A percentile compares a stretch with the other conserved stretches of the same genome.
Evolutionary conservation across 2,329 filamentous ascomycete species (phyloP).

Genomic region (Verticillium nonalfalfae): DNA sequence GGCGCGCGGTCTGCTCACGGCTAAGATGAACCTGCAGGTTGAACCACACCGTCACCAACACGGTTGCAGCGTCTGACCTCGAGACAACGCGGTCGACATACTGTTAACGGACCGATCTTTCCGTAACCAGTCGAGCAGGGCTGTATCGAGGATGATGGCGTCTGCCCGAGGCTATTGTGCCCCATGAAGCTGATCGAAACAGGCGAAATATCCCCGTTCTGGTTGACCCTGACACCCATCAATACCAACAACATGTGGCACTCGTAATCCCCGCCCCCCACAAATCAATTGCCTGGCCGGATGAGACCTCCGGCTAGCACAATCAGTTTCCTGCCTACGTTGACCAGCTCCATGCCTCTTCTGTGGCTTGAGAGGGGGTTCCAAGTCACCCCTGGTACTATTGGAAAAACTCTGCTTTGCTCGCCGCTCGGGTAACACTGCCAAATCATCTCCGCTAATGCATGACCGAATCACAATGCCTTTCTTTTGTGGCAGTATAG

Average conservation of each 20-base stretch:
- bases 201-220: constrained; percentile 1
- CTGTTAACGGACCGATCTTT: constrained; percentile 7
- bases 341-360: not conserved
- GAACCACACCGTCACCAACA: constrained; percentile 9
- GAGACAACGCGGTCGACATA: not conserved
- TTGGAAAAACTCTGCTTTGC: not conserved
- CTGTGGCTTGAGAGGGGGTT: not conserved
- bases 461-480: not conserved
- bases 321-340: not conserved
- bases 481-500: not conserved
- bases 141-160: not conserved
- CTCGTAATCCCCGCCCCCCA: not conserved
- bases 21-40: constrained; percentile 11
- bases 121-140: not conserved
- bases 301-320: not conserved
- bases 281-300: not conserved
- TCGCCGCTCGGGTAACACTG: not conserved
- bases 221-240: not conserved
- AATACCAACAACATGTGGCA: not conserved
- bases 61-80: not conserved
- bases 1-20: not conserved
- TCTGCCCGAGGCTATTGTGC: not conserved
- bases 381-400: not conserved
- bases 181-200: not conserved
- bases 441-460: not conserved